Evolutionary conservation across 345 rosid species (phyloP).

Genomic region (Geranium brycei): DNA sequence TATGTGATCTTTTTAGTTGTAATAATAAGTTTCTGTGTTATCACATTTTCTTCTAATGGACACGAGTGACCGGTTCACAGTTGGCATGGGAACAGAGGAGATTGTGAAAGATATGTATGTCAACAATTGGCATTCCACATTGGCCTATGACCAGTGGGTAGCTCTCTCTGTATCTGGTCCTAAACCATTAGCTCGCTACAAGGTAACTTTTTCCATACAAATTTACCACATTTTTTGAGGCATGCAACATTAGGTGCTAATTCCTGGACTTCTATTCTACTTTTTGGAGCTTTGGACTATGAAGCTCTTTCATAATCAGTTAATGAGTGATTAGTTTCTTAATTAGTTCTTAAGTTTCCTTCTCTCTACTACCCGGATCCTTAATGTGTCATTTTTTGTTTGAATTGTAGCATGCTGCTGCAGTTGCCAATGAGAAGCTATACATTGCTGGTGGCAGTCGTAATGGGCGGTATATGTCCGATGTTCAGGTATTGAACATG

Average conservation of each 20-base stretch:
- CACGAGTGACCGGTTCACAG: background rate
- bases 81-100: slow-evolving; percentile 40
- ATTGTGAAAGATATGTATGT: slow-evolving; percentile 41
- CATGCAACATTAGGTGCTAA: background rate
- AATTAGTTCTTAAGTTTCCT: background rate
- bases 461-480: slow-evolving; percentile 81
- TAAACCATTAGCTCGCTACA: slow-evolving; percentile 80
- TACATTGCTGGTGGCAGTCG: slow-evolving; percentile 82
- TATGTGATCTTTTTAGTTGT: background rate
- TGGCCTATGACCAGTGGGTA: slow-evolving; percentile 58
- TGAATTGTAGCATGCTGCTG: slow-evolving; percentile 67
- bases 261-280: background rate
- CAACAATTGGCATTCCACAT: slow-evolving; percentile 49
- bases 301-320: background rate
- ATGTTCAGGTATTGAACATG: slow-evolving; percentile 53
- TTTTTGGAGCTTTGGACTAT: background rate
- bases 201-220: slow-evolving; percentile 29
- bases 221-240: background rate
- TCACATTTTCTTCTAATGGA: background rate
- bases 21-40: background rate
- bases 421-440: slow-evolving; percentile 50
- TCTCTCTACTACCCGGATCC: background rate
- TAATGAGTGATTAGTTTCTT: slow-evolving; percentile 1
- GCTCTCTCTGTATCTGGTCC: slow-evolving; percentile 44
- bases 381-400: slow-evolving; percentile 3